Evolutionary conservation across 2,329 filamentous ascomycete genomes (phyloP), one percentile per base, ranked within the genome.

Genomic region (Davidsoniella neocaledoniae): DNA sequence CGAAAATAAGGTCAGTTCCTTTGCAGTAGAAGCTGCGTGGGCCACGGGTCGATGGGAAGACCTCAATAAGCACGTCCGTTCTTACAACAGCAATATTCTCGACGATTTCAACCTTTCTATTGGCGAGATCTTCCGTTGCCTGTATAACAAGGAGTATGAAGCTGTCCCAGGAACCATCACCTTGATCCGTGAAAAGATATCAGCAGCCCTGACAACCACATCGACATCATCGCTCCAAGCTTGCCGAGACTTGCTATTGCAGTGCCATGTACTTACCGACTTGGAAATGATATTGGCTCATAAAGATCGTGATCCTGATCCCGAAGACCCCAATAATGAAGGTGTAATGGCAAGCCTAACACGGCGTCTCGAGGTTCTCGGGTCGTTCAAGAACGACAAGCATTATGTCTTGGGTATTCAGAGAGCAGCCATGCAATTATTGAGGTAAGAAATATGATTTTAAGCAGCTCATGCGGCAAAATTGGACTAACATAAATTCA

Each of bases 21-120:
- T 88, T 60, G 88, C 86, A 14, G 77, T 87, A 2, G 91, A 98
- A 66, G 88, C 91, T 17, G 82, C 87, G 9, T 98, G 91, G 88
- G 81, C 86, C 40, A 90, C 84, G 3, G 78, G 81, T 7, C 81
- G 86, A 63, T 94, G 88, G 83, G 69, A 79, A 47, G 81, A 77
- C 4, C 69, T 96, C 29, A 69, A 80, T 53, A 77, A 74, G 46
- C 86, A 87, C 58, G 69, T 83, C 5, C 60, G 63, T 16, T 64
- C 70, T 19, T 77, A 74, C 54, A 67, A 71, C 46, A 69, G 75
- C 37, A 68, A 72, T 46, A 52, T 58, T 7, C 55, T 62, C 10
- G 70, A 74, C 46, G 79, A 93, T 54, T 94, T 98, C 66, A 88
- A 93, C 58, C 73, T 94, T 44, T 82, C 81, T 6, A 68, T 98